Conservation (phyloP, 116 monocot genomes). For the Zostera marina region DNA sequence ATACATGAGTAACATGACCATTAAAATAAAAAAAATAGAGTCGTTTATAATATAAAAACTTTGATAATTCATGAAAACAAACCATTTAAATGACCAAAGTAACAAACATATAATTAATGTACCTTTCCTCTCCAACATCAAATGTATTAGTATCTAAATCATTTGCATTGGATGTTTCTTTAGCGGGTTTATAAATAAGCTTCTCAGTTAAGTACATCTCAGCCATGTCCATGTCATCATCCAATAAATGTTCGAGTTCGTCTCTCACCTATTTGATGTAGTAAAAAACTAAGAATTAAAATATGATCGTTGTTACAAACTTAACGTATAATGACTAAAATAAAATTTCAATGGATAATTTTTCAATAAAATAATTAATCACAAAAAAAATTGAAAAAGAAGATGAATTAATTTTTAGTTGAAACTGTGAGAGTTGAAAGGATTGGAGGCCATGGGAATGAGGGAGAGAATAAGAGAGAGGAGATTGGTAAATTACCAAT, state of each 20-base stretch:
- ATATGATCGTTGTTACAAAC: not conserved
- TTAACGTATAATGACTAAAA: too few species aligned
- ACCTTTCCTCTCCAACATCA: slow-evolving; percentile 13
- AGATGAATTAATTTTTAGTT: not conserved
- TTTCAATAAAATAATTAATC: too few species aligned
- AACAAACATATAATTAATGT: not conserved
- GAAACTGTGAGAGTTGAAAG: too few species aligned
- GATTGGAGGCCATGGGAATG: too few species aligned
- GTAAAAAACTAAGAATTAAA: not conserved
- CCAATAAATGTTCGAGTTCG: slow-evolving; percentile 23
- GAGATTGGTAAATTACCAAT: too few species aligned
- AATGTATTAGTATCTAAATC: slow-evolving; percentile 4
- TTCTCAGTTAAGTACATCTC: slow-evolving; percentile 30
- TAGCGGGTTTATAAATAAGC: slow-evolving; percentile 7
- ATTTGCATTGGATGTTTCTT: slow-evolving; percentile 7
- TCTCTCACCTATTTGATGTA: slow-evolving; percentile 14
- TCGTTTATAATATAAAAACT: too few species aligned
- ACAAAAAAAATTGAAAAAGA: too few species aligned
- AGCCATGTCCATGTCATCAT: slow-evolving; percentile 33
- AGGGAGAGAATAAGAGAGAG: too few species aligned
- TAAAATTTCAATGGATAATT: too few species aligned
- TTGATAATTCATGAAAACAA: too few species aligned
- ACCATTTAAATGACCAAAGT: not conserved
- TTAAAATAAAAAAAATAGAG: too few species aligned
- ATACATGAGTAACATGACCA: too few species aligned